Percentiles rank a stretch among this genome's conserved stretches.
Conservation (phyloP, 257 asterid species). For the Nicotiana undulata region DNA sequence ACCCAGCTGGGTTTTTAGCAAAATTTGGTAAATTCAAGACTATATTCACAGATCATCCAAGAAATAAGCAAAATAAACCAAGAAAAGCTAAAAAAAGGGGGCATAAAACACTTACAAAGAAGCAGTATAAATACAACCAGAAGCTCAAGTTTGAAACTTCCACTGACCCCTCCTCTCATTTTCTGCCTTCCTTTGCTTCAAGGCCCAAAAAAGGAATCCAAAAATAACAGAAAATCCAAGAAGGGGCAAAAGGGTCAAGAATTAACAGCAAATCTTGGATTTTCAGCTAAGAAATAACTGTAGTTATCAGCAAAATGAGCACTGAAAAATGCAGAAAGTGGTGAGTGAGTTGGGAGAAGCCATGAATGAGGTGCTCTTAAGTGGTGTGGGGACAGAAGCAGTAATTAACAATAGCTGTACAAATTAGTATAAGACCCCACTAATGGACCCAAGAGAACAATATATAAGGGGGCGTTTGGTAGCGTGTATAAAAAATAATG, state of each 20-base stretch:
- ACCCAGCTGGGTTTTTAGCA: not conserved
- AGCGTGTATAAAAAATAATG: no score
- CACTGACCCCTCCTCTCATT: not conserved
- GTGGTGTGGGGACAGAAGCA: not conserved
- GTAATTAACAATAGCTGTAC: not conserved
- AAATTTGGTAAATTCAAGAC: not conserved
- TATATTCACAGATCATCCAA: not conserved
- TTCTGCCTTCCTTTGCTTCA: not conserved
- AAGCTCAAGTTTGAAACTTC: not conserved
- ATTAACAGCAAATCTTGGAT: not conserved
- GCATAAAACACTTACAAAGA: not conserved
- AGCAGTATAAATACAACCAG: not conserved
- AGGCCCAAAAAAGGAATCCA: not conserved
- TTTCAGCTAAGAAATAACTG: not conserved
- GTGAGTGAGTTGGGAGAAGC: not conserved
- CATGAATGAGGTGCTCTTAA: not conserved
- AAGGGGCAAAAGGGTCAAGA: not conserved
- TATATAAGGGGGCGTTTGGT: no score
- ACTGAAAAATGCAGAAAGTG: not conserved
- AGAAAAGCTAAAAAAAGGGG: not conserved
- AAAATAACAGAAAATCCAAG: not conserved
- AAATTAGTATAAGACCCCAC: not conserved
- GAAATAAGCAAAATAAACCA: not conserved
- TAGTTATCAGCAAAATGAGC: not conserved
- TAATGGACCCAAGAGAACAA: not conserved